A percentile compares a stretch with the other conserved stretches of the same genome.
Evolutionary conservation across 495 filamentous ascomycete genomes (phyloP).

Genomic region (Jackrogersella multiformis): DNA sequence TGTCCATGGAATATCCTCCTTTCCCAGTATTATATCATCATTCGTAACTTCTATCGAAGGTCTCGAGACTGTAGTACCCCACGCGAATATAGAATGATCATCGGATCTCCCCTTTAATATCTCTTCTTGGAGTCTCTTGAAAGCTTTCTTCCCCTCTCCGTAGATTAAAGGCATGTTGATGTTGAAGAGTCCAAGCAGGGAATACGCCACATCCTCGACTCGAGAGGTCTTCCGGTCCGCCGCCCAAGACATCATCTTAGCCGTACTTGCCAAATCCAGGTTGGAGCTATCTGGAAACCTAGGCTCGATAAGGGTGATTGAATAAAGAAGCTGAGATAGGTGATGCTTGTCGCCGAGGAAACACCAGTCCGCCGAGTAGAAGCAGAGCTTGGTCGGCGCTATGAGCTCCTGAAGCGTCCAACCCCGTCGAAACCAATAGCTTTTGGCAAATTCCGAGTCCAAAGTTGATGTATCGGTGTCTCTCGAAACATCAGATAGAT

Average conservation of each 20-base stretch:
- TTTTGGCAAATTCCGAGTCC: background rate
- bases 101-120: conserved; percentile 31
- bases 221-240: background rate
- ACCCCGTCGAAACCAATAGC: background rate
- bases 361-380: background rate
- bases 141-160: conserved; percentile 45
- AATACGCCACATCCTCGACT: background rate
- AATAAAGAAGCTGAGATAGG: background rate
- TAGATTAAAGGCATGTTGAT: conserved; percentile 19
- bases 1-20: background rate
- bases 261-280: background rate
- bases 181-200: background rate
- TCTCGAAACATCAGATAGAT: background rate
- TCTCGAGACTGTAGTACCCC: conserved; percentile 3
- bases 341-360: background rate
- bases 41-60: background rate
- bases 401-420: background rate
- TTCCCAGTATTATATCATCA: background rate
- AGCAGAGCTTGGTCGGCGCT: background rate
- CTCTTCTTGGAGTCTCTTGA: conserved; percentile 44
- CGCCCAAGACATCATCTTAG: background rate
- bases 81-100: conserved; percentile 41
- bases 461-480: background rate
- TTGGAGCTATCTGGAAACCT: background rate
- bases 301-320: background rate